These are phyloP conservation scores for Chaetomium globosum DNA, from an alignment of 2,329 filamentous ascomycete genomes.

Conservation along the genomic window DNA sequence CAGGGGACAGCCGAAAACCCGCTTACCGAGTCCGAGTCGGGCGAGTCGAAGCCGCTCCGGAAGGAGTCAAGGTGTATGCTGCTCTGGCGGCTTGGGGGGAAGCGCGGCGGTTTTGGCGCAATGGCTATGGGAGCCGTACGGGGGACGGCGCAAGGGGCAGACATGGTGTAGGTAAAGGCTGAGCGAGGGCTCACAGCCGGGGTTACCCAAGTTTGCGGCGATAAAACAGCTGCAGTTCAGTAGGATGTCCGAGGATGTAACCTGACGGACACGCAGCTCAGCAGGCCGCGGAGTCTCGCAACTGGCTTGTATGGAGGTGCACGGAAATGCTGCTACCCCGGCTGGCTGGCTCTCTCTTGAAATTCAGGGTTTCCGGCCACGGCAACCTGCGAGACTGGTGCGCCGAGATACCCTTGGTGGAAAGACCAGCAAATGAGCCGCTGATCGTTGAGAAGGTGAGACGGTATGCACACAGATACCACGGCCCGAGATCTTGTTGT, in stretches of 20 bases:
- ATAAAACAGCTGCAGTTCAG: slow-evolving; percentile 10
- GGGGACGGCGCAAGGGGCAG: slow-evolving; percentile 56
- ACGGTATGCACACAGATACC: slow-evolving; percentile 26
- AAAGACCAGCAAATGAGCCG: slow-evolving; percentile 21
- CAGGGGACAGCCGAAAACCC: slow-evolving; percentile 57
- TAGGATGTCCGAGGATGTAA: slow-evolving; percentile 23
- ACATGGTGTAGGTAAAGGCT: slow-evolving; percentile 50
- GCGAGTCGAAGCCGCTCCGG: slow-evolving; percentile 56
- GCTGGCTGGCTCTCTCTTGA: slow-evolving; percentile 8
- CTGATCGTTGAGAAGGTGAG: slow-evolving; percentile 15
- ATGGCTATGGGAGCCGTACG: slow-evolving; percentile 68
- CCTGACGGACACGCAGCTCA: slow-evolving; percentile 16
- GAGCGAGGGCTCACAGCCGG: slow-evolving; percentile 19
- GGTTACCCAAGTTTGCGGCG: slow-evolving; percentile 23
- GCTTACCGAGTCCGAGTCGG: slow-evolving; percentile 51
- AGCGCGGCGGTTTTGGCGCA: slow-evolving; percentile 60
- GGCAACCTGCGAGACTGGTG: slow-evolving; percentile 10
- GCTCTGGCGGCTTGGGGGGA: slow-evolving; percentile 51
- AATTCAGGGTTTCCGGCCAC: slow-evolving; percentile 8
- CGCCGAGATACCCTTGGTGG: slow-evolving; percentile 2
- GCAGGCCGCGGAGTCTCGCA: slow-evolving; percentile 26
- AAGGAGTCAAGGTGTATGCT: slow-evolving; percentile 54
- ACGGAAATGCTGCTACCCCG: slow-evolving; percentile 14
- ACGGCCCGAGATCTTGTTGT: slow-evolving; percentile 17
- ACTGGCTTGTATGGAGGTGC: slow-evolving; percentile 10